These are phyloP conservation scores for Endothia cerciana DNA, from an alignment of 2,329 filamentous ascomycete genomes.

Conservation along the genomic window DNA sequence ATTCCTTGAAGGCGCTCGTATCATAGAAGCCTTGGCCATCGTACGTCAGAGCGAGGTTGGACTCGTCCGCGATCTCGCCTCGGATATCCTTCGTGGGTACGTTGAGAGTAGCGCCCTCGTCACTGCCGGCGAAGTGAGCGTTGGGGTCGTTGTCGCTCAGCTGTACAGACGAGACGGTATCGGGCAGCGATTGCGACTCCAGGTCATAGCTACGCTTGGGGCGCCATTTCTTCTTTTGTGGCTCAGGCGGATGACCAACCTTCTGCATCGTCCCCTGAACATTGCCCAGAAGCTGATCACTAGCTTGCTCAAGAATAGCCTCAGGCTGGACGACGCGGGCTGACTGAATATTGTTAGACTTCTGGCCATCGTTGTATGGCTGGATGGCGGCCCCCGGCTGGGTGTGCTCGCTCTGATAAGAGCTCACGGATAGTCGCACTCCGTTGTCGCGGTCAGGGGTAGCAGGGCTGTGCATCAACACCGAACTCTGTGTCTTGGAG, in stretches of 20 bases:
- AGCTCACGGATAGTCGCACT: not conserved
- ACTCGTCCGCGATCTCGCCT: slow-evolving; percentile 24
- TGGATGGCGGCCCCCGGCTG: not conserved
- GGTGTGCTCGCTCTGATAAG: not conserved
- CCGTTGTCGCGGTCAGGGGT: not conserved
- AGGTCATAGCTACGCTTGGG: slow-evolving; percentile 16
- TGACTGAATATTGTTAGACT: not conserved
- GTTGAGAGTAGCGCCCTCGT: not conserved
- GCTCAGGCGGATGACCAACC: not conserved
- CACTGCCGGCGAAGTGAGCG: slow-evolving; percentile 3
- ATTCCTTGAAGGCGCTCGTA: slow-evolving; percentile 20
- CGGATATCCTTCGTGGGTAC: slow-evolving; percentile 14
- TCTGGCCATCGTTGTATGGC: not conserved
- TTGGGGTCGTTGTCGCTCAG: slow-evolving; percentile 6
- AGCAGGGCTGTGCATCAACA: not conserved
- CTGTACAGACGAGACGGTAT: slow-evolving; percentile 12
- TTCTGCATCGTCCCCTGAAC: not conserved
- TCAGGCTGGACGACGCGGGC: not conserved
- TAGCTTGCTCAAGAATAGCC: not conserved
- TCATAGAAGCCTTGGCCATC: slow-evolving; percentile 19
- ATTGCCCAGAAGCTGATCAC: not conserved
- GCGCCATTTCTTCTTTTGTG: slow-evolving; percentile 13
- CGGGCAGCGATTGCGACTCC: slow-evolving; percentile 24
- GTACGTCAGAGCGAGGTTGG: slow-evolving; percentile 18
- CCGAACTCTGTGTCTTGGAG: not conserved